Percentiles rank a stretch among this genome's conserved stretches.
Evolutionary conservation across 1,284 basidiomycete genomes (phyloP).

Genomic region (Ustilago curta): DNA sequence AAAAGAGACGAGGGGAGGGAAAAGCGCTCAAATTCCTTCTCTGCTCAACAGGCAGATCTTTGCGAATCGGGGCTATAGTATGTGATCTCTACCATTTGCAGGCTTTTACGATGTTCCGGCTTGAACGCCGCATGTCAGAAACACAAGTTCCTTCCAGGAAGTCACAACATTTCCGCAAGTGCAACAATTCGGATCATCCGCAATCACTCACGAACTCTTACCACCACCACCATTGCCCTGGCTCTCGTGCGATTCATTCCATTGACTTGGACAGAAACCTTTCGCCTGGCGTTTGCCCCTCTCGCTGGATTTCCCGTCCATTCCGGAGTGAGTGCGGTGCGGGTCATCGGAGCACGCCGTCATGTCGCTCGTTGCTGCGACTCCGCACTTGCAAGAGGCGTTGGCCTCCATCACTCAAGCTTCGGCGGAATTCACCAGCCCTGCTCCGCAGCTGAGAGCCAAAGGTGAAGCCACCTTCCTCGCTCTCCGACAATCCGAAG

Average conservation of each 20-base stretch:
- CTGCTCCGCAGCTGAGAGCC: constrained; percentile 49
- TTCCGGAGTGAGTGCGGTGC: constrained; percentile 12
- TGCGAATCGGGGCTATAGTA: background rate
- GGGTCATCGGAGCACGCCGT: constrained; percentile 14
- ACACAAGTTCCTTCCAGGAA: too few relatives aligned
- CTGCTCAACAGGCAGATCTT: background rate
- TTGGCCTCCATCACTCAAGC: constrained; percentile 55
- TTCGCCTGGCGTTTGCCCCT: background rate
- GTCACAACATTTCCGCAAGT: too few relatives aligned
- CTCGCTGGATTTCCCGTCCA: background rate
- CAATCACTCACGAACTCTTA: too few relatives aligned
- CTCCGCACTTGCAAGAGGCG: constrained; percentile 50
- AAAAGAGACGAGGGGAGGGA: too few relatives aligned
- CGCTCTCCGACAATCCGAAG: constrained; percentile 49
- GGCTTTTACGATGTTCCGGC: constrained; percentile 11
- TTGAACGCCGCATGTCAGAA: constrained; percentile 19
- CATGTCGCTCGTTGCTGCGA: constrained; percentile 48
- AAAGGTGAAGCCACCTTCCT: constrained; percentile 59
- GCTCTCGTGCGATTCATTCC: background rate
- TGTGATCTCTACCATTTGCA: too few relatives aligned
- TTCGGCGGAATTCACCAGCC: constrained; percentile 51
- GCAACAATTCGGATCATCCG: too few relatives aligned
- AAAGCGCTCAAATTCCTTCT: background rate
- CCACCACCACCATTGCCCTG: too few relatives aligned
- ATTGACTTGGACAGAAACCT: background rate